Evolutionary conservation across 768 basidiomycete species (phyloP), one percentile per base, ranked within the genome.

Genomic region (Peribolospora kevripleyi): DNA sequence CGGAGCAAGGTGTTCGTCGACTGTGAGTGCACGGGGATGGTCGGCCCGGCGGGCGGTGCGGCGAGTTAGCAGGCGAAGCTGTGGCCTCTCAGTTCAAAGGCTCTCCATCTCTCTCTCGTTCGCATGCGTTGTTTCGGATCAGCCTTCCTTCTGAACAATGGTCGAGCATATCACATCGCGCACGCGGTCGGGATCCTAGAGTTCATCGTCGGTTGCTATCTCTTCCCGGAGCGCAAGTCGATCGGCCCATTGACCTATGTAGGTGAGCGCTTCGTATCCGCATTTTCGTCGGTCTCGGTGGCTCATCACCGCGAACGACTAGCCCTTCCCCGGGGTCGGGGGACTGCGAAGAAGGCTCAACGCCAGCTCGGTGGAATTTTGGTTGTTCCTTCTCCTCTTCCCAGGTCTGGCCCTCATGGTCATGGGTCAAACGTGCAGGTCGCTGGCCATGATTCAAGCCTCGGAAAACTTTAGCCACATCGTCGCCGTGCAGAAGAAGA

Each of bases 121-220:
- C 46, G n/a, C 14, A 8, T 7, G 48, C 38, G 8, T n/a, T 37
- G 48, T 42, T 46, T 10, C 48, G 41, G 42, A 5, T 37, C 57
- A 98, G 93, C 93, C 0, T 98, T 85, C 68, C 74, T 98, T 4
- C 73, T 98, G 40, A 84, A 95, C 61, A 97, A 97, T 65, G 86
- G 87, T 1, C 64, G 69, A 3, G 72, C 75, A 66, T 98, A 98
- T 67, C 85, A 87, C 62, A 63, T 81, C 50, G 88, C 90, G 4
- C 82, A 97, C 65, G 69, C 74, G 25, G 68, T 75, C 49, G 93
- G 87, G 0, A 56, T 97, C 3, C 14, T 72, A 7, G 93, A 98
- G 71, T 88, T 86, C 67, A 65, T 91, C 52, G 54, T 82, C 45
- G 77, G 75, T 0, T 68, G 77, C 7, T 81, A 79, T 66, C 75